Evolutionary conservation across 495 filamentous ascomycete species (phyloP).

Genomic region (Aspergillus sclerotiicarbonarius): DNA sequence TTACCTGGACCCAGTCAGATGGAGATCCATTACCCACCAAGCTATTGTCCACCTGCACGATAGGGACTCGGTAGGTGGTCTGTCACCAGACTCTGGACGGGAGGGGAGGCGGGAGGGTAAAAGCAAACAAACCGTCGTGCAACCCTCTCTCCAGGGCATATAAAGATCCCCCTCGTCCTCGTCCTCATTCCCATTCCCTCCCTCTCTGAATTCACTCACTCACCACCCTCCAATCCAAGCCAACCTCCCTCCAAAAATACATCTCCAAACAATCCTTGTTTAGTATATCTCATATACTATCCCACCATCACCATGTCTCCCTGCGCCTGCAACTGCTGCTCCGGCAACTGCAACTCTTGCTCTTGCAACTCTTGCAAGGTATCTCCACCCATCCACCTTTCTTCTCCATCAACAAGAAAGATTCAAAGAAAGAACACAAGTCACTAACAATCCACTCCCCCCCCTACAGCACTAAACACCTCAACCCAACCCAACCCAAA

Average conservation of each 20-base stretch:
- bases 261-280: background rate
- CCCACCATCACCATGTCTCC: background rate
- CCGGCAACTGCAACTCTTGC: constrained; percentile 4
- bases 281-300: background rate
- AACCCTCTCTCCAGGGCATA: background rate
- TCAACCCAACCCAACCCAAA: background rate
- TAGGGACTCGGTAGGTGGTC: too few species aligned
- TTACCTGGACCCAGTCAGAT: background rate
- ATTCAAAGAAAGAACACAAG: background rate
- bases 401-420: background rate
- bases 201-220: background rate
- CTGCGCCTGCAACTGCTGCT: constrained; percentile 7
- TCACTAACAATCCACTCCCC: background rate
- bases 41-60: background rate
- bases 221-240: background rate
- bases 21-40: background rate
- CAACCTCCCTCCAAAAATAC: background rate
- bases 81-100: background rate
- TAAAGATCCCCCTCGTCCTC: background rate
- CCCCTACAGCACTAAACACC: background rate
- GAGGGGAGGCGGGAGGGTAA: background rate
- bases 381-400: background rate
- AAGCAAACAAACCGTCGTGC: background rate
- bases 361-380: constrained; percentile 1
- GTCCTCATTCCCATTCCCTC: background rate